These are phyloP conservation scores for Hsuehochloa calcarea DNA, from an alignment of 176 grass and related monocot genomes.

Conservation along the genomic window DNA sequence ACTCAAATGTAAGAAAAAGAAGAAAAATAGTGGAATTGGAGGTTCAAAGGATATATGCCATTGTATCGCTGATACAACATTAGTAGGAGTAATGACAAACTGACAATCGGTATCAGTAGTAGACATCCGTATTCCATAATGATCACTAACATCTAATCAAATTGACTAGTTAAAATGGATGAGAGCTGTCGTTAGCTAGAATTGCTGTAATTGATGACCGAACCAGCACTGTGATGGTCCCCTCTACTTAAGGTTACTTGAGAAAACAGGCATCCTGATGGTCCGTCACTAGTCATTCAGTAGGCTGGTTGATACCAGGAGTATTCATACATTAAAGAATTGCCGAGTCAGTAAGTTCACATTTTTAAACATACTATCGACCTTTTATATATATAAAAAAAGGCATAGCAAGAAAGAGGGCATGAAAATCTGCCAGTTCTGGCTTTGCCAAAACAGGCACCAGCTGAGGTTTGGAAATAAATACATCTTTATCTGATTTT, in stretches of 20 bases:
- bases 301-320: background rate
- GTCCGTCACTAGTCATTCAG: constrained; percentile 4
- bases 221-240: background rate
- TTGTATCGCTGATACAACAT: background rate
- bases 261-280: background rate
- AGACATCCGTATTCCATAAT: background rate
- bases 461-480: background rate
- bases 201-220: background rate
- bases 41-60: background rate
- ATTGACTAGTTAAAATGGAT: background rate
- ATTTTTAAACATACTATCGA: background rate
- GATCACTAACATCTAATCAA: background rate
- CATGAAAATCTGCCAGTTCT: background rate
- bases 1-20: background rate
- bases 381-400: background rate
- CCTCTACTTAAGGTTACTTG: background rate
- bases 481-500: background rate
- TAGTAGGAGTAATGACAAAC: background rate
- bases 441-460: background rate
- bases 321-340: background rate
- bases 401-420: background rate
- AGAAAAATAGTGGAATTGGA: background rate
- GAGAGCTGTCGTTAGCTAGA: background rate
- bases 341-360: background rate
- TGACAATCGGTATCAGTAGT: background rate